Conservation (phyloP, 768 basidiomycete genomes). For the Boletus sp. region DNA sequence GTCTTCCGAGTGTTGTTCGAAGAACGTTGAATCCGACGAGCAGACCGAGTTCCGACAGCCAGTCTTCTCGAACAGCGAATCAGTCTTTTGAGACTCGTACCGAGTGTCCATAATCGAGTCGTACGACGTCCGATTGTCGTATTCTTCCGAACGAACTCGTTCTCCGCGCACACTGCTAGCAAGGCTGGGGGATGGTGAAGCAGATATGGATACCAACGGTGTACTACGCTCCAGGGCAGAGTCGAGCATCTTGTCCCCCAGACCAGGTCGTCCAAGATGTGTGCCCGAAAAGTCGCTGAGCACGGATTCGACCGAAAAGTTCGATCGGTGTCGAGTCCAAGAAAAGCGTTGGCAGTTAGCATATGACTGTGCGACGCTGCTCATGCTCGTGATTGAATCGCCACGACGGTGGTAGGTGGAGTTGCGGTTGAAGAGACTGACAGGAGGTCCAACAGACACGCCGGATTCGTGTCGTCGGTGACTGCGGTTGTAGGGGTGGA, state of each 20-base stretch:
- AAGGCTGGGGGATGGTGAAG: slow-evolving; percentile 54
- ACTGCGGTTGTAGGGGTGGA: slow-evolving; percentile 40
- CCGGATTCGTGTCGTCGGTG: slow-evolving; percentile 65
- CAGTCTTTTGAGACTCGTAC: slow-evolving; percentile 36
- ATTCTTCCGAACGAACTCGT: slow-evolving; percentile 8
- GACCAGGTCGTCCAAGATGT: slow-evolving; percentile 61
- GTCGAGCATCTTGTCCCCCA: slow-evolving; percentile 89
- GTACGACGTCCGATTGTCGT: slow-evolving; percentile 41
- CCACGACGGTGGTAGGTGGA: slow-evolving; percentile 49
- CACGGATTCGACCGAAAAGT: slow-evolving; percentile 61
- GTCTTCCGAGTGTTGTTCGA: slow-evolving; percentile 38
- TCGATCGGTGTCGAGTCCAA: slow-evolving; percentile 57
- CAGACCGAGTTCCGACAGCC: slow-evolving; percentile 44
- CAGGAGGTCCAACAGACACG: slow-evolving; percentile 59
- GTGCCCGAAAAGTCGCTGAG: slow-evolving; percentile 59
- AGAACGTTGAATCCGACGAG: slow-evolving; percentile 61
- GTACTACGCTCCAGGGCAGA: slow-evolving; percentile 48
- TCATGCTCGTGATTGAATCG: slow-evolving; percentile 57
- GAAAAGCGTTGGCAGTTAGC: slow-evolving; percentile 53
- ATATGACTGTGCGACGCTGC: slow-evolving; percentile 56
- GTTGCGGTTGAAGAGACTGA: slow-evolving; percentile 71
- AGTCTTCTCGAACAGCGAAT: slow-evolving; percentile 65
- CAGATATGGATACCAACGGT: slow-evolving; percentile 61
- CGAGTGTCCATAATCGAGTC: slow-evolving; percentile 68
- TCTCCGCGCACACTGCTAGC: slow-evolving; percentile 17